Evolutionary conservation across 2,329 filamentous ascomycete genomes (phyloP), one percentile per base, ranked within the genome.

Genomic region (Arthrinium puccinioides): DNA sequence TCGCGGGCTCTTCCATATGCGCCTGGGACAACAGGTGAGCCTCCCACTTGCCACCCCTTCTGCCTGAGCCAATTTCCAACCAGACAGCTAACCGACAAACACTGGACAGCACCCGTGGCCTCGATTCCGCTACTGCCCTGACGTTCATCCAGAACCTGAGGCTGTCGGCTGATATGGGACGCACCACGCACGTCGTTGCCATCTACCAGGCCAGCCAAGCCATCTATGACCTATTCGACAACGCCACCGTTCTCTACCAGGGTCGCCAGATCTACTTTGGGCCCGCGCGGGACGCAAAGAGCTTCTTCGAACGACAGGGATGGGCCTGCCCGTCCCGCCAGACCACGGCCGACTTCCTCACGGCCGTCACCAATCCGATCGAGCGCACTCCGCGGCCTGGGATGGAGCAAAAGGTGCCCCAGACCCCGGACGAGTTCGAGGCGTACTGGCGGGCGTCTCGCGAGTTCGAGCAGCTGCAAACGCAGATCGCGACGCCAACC

Each of bases 251-350:
- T 0, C 64, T 89, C 0, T 87, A 89, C 50, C 81, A 88, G 51
- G 86, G 85, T 1, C 72, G 80, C 0, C 75, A 89, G 51, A 89
- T 89, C 44, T 90, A 78, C 62, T 89, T 82, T 44, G 86, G 85
- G 0, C 72, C 74, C 0, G 73, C 77, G 0, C 53, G 50, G 6
- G 55, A 65, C 3, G 84, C 84, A 0, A 79, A 72, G 48, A 54
- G 54, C 0, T 88, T 78, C 57, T 88, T 89, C 42, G 74, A 79
- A 48, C 61, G 70, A 10, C 75, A 83, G 58, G 84, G 84, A 27
- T 89, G 76, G 69, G 55, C 71, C 23, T 86, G 82, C 47, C 80
- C 80, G 0, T 57, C 69, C 3, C 70, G 82, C 3, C 80, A 85
- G 52, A 85, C 80, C 0, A 81, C 75, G 0, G 77, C 71, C 2